Conservation (phyloP, 768 basidiomycete genomes). For the Plicaturopsis crispa region DNA sequence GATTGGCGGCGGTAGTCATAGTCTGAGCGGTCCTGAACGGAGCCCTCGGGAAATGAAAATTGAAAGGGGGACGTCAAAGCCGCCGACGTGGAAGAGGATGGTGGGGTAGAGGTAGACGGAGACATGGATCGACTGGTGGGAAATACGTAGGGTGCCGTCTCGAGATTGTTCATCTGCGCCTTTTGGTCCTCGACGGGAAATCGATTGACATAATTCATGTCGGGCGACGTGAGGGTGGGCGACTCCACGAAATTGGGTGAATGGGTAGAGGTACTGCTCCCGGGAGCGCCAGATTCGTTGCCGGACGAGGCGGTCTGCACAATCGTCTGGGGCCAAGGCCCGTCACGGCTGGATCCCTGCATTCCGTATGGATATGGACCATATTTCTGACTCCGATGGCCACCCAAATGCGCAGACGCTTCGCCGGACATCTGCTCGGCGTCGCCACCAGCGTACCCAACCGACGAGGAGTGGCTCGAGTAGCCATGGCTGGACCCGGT, state of each 20-base stretch:
- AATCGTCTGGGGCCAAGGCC: slow-evolving; percentile 19
- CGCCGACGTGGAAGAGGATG: slow-evolving; percentile 51
- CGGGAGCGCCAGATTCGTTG: slow-evolving; percentile 31
- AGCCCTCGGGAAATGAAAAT: slow-evolving; percentile 53
- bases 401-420: slow-evolving; percentile 17
- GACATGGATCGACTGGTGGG: slow-evolving; percentile 67
- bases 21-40: slow-evolving; percentile 51
- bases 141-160: slow-evolving; percentile 52
- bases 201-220: slow-evolving; percentile 39
- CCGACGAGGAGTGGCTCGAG: slow-evolving; percentile 39
- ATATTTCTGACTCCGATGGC: slow-evolving; percentile 36
- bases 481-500: slow-evolving; percentile 28
- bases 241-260: slow-evolving; percentile 52
- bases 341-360: slow-evolving; percentile 24
- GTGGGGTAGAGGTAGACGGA: slow-evolving; percentile 53
- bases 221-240: slow-evolving; percentile 38
- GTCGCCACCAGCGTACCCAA: slow-evolving; percentile 25
- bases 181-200: slow-evolving; percentile 53
- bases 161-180: slow-evolving; percentile 38
- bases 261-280: slow-evolving; percentile 37
- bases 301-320: slow-evolving; percentile 33
- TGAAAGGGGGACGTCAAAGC: slow-evolving; percentile 62
- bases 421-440: slow-evolving; percentile 21
- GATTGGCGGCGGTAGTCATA: slow-evolving; percentile 61
- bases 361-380: slow-evolving; percentile 39